Base-by-base conservation (phyloP, 129 eudicot species). In the Flaveria linearis region DNA sequence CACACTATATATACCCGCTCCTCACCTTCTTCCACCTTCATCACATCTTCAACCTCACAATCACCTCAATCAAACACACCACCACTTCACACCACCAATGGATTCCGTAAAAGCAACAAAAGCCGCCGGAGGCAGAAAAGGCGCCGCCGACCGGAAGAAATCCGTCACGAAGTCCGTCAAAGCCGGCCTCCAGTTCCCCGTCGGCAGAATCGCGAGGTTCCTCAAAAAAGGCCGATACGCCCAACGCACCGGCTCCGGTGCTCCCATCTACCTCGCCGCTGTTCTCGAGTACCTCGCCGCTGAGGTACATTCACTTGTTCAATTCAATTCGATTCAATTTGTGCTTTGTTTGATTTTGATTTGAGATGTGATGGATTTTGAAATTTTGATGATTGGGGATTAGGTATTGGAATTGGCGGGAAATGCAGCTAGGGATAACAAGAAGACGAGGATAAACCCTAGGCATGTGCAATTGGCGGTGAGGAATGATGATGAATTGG, bases 391-490 rank as follows among this genome's bases (percentile, higher is more conserved):
- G 28, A 17, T 11, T 43, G 1, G 26, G 17, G 12, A 43, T 1
- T 6, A 77, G 81, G 81, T 77, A 20, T 69, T 77, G 76, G 81
- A 77, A 57, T 43, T 77, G 61, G 81, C 76, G 0, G 81, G 81
- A 77, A 77, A 77, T 43, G 81, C 81, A 7, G 81, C 81, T 0
- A 56, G 81, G 45, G 81, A 77, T 30, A 77, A 77, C 26, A 77
- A 77, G 76, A 77, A 77, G 70, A 69, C 47, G 45, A 55, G 76
- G 33, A 77, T 83, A 18, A 73, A 58, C 20, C 86, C 86, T 16
- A 72, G 86, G 60, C 86, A 83, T 17, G 70, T 83, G 26, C 80
- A 17, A 42, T 26, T 83, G 79, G 86, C 86, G 1, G 78, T 83
- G 30, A 72, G 83, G 57, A 83, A 83, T 45, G 83, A 83, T 18